These are phyloP conservation scores for Botrytis hyacinthi DNA, from an alignment of 2,329 filamentous ascomycete genomes.

Conservation along the genomic window DNA sequence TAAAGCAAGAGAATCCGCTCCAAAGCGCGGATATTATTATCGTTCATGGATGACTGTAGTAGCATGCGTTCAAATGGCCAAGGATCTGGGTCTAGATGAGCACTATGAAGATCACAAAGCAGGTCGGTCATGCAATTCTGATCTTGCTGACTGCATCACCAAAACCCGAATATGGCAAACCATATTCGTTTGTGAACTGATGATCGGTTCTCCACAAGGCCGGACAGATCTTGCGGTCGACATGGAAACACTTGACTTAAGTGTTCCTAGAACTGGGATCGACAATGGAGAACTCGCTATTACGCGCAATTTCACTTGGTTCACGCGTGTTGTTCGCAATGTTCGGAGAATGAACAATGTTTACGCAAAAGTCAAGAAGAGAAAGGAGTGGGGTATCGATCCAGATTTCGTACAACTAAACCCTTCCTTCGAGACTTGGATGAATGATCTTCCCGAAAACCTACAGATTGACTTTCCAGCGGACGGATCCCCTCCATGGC, in stretches of 20 bases:
- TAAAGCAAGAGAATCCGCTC: constrained; percentile 88
- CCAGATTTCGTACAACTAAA: constrained; percentile 80
- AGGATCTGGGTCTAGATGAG: constrained; percentile 85
- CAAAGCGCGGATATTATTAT: constrained; percentile 93
- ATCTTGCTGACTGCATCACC: constrained; percentile 72
- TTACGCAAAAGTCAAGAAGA: constrained; percentile 71
- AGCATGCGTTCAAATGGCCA: constrained; percentile 87
- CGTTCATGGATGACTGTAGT: constrained; percentile 96
- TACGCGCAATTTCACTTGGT: constrained; percentile 81
- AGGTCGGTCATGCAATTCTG: constrained; percentile 67
- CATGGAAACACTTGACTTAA: constrained; percentile 73
- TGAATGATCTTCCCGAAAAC: constrained; percentile 73
- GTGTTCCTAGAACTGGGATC: constrained; percentile 61
- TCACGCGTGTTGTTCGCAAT: constrained; percentile 73
- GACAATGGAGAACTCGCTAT: constrained; percentile 74
- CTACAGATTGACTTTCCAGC: constrained; percentile 73
- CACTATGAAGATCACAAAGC: constrained; percentile 77
- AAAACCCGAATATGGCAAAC: constrained; percentile 90
- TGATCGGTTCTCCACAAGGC: constrained; percentile 91
- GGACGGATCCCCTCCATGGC: constrained; percentile 78
- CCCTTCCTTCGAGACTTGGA: constrained; percentile 72
- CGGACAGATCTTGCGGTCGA: constrained; percentile 76
- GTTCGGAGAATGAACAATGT: constrained; percentile 74
- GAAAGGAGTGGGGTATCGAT: constrained; percentile 82
- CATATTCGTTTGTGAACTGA: constrained; percentile 80